A percentile compares a stretch with the other conserved stretches of the same genome.
phyloP scores from a whole-genome alignment of 176 grass and related monocot genomes.

The Phragmites australis region DNA sequence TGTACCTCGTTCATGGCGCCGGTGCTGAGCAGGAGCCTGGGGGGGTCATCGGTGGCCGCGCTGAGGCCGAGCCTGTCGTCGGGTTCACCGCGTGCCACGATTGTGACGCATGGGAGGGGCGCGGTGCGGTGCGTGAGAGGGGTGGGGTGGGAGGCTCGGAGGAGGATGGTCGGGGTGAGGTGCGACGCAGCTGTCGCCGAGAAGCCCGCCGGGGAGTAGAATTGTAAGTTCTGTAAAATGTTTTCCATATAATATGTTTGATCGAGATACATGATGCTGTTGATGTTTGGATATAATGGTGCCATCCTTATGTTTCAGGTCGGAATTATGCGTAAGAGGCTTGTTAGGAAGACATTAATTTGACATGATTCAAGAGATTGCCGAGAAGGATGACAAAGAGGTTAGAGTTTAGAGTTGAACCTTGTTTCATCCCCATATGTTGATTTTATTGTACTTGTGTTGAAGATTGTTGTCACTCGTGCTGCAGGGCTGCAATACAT shows the following conservation, averaged over 20 bases:
- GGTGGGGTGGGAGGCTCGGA: slow-evolving; percentile 49
- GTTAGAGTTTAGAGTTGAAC: slow-evolving; percentile 23
- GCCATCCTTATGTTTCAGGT: slow-evolving; percentile 48
- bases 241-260: slow-evolving; percentile 11
- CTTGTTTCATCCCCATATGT: not conserved
- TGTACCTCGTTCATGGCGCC: slow-evolving; percentile 52
- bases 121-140: slow-evolving; percentile 31
- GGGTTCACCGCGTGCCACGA: slow-evolving; percentile 2
- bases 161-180: slow-evolving; percentile 44
- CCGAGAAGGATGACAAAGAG: slow-evolving; percentile 77
- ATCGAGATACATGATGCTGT: not conserved
- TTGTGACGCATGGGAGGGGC: slow-evolving; percentile 20
- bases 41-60: slow-evolving; percentile 54
- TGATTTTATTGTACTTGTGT: not conserved
- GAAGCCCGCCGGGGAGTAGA: slow-evolving; percentile 58
- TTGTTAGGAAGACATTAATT: slow-evolving; percentile 96
- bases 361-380: slow-evolving; percentile 93
- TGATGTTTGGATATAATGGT: not conserved
- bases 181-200: slow-evolving; percentile 79
- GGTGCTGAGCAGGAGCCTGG: slow-evolving; percentile 60
- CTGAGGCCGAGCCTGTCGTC: slow-evolving; percentile 40
- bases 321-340: slow-evolving; percentile 92
- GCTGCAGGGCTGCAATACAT: slow-evolving; percentile 79
- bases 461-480: slow-evolving; percentile 15
- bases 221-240: slow-evolving; percentile 63